Conservation (phyloP, 2,329 filamentous ascomycete species). For the Colletotrichum ledebouriae region DNA sequence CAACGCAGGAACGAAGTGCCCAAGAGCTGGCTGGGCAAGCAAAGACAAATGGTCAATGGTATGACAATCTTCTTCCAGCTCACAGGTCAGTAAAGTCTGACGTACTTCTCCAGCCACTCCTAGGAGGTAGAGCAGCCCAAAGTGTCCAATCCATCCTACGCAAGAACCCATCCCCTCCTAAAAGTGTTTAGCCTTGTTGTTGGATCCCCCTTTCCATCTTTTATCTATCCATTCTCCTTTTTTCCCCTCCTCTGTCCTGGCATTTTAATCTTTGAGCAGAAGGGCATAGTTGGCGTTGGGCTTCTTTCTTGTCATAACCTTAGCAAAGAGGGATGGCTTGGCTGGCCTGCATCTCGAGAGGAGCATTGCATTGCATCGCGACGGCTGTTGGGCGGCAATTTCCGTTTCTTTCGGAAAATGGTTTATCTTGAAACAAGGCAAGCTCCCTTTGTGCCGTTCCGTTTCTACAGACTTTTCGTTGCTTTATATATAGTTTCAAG, state of each 20-base stretch:
- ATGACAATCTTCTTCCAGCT: slow-evolving; percentile 42
- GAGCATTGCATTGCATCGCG: slow-evolving; percentile 37
- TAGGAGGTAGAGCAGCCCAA: slow-evolving; percentile 39
- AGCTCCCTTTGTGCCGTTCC: neutral
- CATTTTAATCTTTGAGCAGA: slow-evolving; percentile 6
- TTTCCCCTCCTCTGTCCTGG: neutral
- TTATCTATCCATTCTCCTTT: neutral
- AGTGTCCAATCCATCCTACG: slow-evolving; percentile 10
- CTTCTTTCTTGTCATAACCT: slow-evolving; percentile 16
- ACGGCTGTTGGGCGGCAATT: slow-evolving; percentile 17
- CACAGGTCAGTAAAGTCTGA: slow-evolving; percentile 8
- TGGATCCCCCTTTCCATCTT: neutral
- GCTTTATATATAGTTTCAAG: slow-evolving; percentile 8
- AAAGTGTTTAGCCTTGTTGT: neutral
- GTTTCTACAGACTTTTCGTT: neutral
- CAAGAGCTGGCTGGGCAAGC: slow-evolving; percentile 87
- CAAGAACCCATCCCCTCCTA: neutral
- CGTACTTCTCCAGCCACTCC: slow-evolving; percentile 43
- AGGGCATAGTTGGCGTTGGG: slow-evolving; percentile 19
- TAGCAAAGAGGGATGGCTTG: slow-evolving; percentile 18
- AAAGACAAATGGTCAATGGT: slow-evolving; percentile 79
- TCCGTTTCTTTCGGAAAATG: neutral
- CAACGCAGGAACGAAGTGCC: slow-evolving; percentile 81
- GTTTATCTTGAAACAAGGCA: neutral
- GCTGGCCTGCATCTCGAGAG: slow-evolving; percentile 36